Base-by-base conservation (phyloP, 148 eudicot species). In the Persicaria maculosa region DNA sequence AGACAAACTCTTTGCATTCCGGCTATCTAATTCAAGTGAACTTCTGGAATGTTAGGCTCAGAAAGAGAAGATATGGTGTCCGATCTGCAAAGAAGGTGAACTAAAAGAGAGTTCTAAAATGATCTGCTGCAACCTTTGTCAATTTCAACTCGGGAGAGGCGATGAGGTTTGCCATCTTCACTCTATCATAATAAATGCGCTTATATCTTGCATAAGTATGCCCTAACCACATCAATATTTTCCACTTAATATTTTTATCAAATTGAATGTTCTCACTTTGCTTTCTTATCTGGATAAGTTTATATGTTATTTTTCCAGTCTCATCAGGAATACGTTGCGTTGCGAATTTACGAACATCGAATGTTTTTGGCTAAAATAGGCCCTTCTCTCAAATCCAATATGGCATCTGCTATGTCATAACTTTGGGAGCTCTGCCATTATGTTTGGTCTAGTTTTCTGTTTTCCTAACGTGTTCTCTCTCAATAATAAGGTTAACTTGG, bases 71-170 rank as follows among this genome's bases (percentile, higher is more conserved):
- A 84, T 81, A 31, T 95, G 97, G 98, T 95, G 98, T 78, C 98
- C 98, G 44, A 75, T 92, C 74, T 95, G 97, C 93, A 87, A 79
- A 79, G 83, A 84, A 77, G 97, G 97, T 75, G 86, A 83, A 79
- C 75, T 95, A 72, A 87, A 83, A 77, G 89, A 95, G 79, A 85
- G 82, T 72, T 75, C 68, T 44, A 78, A 50, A 72, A 80, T 77
- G 74, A 85, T 95, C 65, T 77, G 67, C 82, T 95, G 98, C 89
- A 85, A 74, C 68, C 78, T 74, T 67, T 92, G 98, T 81, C 83
- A 82, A 25, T 84, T 95, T 61, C 81, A 84, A 77, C 89, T 95
- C 54, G 64, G 73, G 80, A 83, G 82, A 81, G 86, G 85, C 71
- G 81, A 87, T 68, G 92, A 95, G 98, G 98, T 91, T 10, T 65